Evolutionary conservation across 2,329 filamentous ascomycete species (phyloP).

Genomic region (Aaosphaeria arxii): DNA sequence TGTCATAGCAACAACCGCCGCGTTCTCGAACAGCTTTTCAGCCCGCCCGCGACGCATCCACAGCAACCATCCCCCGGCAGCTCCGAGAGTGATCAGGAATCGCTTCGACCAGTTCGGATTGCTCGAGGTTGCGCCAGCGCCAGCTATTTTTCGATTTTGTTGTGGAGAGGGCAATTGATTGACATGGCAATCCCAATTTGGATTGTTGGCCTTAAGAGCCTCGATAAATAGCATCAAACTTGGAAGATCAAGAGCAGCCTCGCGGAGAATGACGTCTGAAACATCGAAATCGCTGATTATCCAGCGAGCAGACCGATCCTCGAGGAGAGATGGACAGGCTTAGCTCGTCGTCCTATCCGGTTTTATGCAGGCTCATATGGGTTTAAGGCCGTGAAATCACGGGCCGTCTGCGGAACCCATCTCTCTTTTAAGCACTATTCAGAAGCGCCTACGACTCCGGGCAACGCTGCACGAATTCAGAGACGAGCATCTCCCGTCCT

Average conservation of each 20-base stretch:
- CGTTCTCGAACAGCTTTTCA: slow-evolving; percentile 33
- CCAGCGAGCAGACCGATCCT: slow-evolving; percentile 25
- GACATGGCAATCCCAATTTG: background rate
- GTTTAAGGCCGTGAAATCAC: slow-evolving; percentile 23
- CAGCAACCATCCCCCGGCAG: slow-evolving; percentile 22
- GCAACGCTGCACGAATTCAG: slow-evolving; percentile 27
- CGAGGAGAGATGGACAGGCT: slow-evolving; percentile 20
- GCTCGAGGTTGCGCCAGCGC: slow-evolving; percentile 4
- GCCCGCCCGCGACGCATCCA: slow-evolving; percentile 17
- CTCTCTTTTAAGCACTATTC: slow-evolving; percentile 9
- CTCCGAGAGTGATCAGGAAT: slow-evolving; percentile 10
- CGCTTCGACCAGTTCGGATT: slow-evolving; percentile 1
- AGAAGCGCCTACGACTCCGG: slow-evolving; percentile 15
- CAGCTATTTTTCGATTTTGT: background rate
- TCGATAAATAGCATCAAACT: slow-evolving; percentile 8
- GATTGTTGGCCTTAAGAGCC: background rate
- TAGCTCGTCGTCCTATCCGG: slow-evolving; percentile 23
- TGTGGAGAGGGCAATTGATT: slow-evolving; percentile 5
- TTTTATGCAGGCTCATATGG: slow-evolving; percentile 28
- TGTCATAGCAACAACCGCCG: slow-evolving; percentile 6
- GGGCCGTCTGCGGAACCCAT: slow-evolving; percentile 26
- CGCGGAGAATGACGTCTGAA: slow-evolving; percentile 31
- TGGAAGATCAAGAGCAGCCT: slow-evolving; percentile 16
- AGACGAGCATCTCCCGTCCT: slow-evolving; percentile 21
- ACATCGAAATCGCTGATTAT: slow-evolving; percentile 24